These are phyloP conservation scores for Pseudozyma sp. DNA, from an alignment of 1,284 basidiomycete genomes.

Conservation along the genomic window DNA sequence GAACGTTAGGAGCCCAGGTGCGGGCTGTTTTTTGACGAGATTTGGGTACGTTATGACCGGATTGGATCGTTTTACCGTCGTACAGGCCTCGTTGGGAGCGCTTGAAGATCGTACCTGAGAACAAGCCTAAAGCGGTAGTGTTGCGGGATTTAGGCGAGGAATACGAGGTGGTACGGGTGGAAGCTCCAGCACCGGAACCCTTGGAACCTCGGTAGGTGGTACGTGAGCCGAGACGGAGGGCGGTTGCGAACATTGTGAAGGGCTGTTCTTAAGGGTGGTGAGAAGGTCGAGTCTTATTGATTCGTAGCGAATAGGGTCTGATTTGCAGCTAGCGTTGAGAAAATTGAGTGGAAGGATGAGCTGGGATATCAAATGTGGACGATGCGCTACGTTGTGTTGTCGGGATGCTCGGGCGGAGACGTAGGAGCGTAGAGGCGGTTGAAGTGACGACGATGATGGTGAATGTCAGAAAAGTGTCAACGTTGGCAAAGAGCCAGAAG, in stretches of 20 bases:
- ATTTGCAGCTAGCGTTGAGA: neutral
- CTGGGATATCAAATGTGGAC: neutral
- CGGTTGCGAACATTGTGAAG: slow-evolving; percentile 58
- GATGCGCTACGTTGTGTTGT: neutral
- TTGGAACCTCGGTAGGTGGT: slow-evolving; percentile 65
- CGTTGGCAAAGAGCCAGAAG: too few relatives aligned
- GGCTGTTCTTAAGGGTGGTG: neutral
- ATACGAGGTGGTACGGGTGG: slow-evolving; percentile 56
- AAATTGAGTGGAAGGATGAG: neutral
- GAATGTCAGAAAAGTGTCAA: too few relatives aligned
- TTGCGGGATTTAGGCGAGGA: slow-evolving; percentile 64
- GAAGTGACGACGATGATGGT: neutral
- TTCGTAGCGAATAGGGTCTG: neutral
- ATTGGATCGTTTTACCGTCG: slow-evolving; percentile 62
- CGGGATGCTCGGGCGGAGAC: neutral
- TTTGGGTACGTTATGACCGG: slow-evolving; percentile 65
- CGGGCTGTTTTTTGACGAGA: slow-evolving; percentile 65
- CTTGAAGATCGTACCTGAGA: slow-evolving; percentile 61
- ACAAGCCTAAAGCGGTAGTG: slow-evolving; percentile 33
- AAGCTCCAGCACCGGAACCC: slow-evolving; percentile 63
- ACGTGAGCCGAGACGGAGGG: slow-evolving; percentile 61
- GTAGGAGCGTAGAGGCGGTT: neutral
- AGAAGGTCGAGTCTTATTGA: neutral
- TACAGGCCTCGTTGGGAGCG: slow-evolving; percentile 66
- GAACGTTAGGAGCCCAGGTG: slow-evolving; percentile 65